Evolutionary conservation across 345 rosid genomes (phyloP).

Genomic region (Linum trigynum): DNA sequence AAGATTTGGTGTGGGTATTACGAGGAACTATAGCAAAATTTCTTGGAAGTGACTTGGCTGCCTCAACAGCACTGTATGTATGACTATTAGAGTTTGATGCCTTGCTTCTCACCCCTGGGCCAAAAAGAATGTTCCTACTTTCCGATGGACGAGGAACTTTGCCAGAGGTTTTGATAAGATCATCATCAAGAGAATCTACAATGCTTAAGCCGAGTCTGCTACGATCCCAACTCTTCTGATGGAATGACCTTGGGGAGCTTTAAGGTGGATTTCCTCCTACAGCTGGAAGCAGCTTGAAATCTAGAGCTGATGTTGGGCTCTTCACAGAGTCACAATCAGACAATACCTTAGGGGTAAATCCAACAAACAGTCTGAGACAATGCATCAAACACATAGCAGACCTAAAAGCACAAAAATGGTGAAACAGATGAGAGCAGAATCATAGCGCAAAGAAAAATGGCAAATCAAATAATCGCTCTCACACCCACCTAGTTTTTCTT

Average conservation of each 20-base stretch:
- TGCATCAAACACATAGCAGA: neutral
- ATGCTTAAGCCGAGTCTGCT: constrained; percentile 80
- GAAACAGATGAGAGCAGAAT: neutral
- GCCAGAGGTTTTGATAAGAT: constrained; percentile 18
- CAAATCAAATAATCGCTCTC: neutral
- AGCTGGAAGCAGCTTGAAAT: constrained; percentile 47
- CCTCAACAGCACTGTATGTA: constrained; percentile 20
- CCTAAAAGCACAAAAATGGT: neutral
- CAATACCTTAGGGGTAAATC: constrained; percentile 47
- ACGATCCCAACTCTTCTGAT: constrained; percentile 54
- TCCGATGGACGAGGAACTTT: constrained; percentile 26
- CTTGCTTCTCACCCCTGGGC: constrained; percentile 47
- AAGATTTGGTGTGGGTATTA: constrained; percentile 24
- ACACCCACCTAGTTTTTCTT: neutral
- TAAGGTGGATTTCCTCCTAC: constrained; percentile 22
- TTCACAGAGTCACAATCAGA: constrained; percentile 63
- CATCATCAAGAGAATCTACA: constrained; percentile 41
- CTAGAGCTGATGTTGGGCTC: constrained; percentile 93
- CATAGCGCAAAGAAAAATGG: neutral
- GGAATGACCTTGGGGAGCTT: constrained; percentile 39
- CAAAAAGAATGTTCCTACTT: constrained; percentile 54
- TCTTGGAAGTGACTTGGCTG: constrained; percentile 44
- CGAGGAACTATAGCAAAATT: constrained; percentile 33
- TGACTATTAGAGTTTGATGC: constrained; percentile 23
- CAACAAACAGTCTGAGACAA: constrained; percentile 41